These are phyloP conservation scores for Tetrapyrgos nigripes DNA, from an alignment of 1,284 basidiomycete genomes.

Conservation along the genomic window DNA sequence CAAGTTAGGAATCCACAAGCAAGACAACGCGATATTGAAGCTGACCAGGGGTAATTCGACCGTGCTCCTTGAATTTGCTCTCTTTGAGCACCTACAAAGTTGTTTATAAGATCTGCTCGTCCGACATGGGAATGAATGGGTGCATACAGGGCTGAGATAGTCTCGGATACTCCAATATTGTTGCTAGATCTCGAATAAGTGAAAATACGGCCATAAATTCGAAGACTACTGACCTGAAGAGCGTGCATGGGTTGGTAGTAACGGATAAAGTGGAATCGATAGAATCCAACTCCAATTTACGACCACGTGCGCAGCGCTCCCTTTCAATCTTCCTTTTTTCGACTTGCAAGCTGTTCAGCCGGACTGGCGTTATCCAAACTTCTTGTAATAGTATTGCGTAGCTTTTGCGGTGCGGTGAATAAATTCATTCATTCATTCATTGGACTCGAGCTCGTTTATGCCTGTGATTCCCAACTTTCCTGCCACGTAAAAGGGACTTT, in stretches of 20 bases:
- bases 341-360: too few species aligned
- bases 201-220: neutral
- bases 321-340: too few species aligned
- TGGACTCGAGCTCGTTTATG: too few species aligned
- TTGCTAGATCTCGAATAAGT: slow-evolving; percentile 50
- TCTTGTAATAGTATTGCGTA: too few species aligned
- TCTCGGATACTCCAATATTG: slow-evolving; percentile 97
- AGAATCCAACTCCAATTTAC: neutral
- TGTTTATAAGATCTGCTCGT: slow-evolving; percentile 11
- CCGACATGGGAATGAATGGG: neutral
- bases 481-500: too few species aligned
- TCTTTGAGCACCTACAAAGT: slow-evolving; percentile 86
- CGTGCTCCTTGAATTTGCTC: slow-evolving; percentile 99
- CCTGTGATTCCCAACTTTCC: too few species aligned
- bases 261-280: neutral
- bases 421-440: too few species aligned
- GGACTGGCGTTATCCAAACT: too few species aligned
- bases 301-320: too few species aligned
- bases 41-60: slow-evolving; percentile 93
- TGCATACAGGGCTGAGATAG: slow-evolving; percentile 89
- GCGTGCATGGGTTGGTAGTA: neutral
- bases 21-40: slow-evolving; percentile 17
- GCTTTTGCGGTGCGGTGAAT: too few species aligned
- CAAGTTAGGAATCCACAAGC: slow-evolving; percentile 17
- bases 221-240: neutral